Evolutionary conservation across 352 stramenopile species (phyloP).

Genomic region (Pythium guiyangense): DNA sequence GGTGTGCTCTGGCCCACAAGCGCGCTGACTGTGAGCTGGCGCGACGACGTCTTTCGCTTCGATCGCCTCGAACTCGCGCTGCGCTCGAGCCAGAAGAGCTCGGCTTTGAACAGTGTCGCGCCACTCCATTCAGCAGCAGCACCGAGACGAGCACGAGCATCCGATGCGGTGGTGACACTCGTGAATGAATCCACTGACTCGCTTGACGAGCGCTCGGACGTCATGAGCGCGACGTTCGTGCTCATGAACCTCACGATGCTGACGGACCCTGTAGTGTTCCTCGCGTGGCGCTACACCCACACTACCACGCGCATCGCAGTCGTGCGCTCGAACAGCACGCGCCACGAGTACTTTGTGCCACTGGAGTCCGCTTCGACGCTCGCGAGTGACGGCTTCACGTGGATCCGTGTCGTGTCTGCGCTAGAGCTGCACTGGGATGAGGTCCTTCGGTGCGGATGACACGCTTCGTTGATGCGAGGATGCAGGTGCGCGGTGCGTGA

Average conservation of each 20-base stretch:
- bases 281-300: background rate
- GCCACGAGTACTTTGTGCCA: constrained; percentile 1
- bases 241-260: constrained; percentile 26
- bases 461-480: no score
- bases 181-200: constrained; percentile 8
- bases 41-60: no score
- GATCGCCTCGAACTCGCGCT: no score
- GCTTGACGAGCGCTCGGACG: constrained; percentile 2
- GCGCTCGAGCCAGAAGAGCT: no score
- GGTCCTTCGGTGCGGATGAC: constrained; percentile 30
- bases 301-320: no score
- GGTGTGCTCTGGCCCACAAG: no score
- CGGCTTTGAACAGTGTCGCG: no score
- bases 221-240: no score
- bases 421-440: background rate
- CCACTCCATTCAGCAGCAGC: background rate
- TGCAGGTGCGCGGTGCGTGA: no score
- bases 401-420: background rate
- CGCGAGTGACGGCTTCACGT: constrained; percentile 1
- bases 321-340: background rate
- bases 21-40: no score
- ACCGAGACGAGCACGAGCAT: background rate
- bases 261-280: constrained; percentile 16
- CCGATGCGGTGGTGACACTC: no score
- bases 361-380: background rate